These are phyloP conservation scores for Selenicereus undatus DNA, from an alignment of 148 eudicot genomes.

Conservation along the genomic window DNA sequence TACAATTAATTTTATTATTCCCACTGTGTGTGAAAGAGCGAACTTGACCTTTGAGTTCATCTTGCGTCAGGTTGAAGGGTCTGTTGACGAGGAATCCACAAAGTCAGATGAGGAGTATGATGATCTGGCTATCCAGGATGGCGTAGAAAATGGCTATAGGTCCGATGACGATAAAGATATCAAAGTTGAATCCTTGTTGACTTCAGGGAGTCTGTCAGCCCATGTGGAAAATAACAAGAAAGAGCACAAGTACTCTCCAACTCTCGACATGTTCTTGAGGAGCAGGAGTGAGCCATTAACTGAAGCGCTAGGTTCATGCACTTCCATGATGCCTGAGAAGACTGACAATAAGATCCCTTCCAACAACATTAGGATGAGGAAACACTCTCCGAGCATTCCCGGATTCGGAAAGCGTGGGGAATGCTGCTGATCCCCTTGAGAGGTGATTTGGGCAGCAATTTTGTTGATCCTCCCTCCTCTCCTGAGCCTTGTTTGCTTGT, in stretches of 20 bases:
- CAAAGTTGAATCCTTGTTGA: conserved; percentile 16
- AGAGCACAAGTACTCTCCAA: conserved; percentile 30
- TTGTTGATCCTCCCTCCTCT: background rate
- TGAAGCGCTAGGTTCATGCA: conserved; percentile 25
- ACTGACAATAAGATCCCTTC: conserved; percentile 34
- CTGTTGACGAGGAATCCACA: conserved; percentile 87
- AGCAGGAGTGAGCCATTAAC: conserved; percentile 43
- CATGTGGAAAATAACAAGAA: conserved; percentile 20
- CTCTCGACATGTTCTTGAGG: conserved; percentile 47
- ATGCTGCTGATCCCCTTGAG: conserved; percentile 15
- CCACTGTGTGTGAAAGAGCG: too few relatives aligned
- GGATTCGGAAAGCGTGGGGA: conserved; percentile 38
- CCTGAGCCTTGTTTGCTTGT: background rate
- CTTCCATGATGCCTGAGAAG: conserved; percentile 32
- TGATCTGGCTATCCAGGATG: conserved; percentile 81
- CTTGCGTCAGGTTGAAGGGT: conserved; percentile 70
- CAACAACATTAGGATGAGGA: conserved; percentile 45
- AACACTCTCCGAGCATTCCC: conserved; percentile 65
- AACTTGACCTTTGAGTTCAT: background rate
- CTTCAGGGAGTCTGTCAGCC: conserved; percentile 23
- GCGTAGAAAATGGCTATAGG: conserved; percentile 49
- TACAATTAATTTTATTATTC: background rate
- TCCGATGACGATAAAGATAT: conserved; percentile 45
- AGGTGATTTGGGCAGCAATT: background rate
- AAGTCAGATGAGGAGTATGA: conserved; percentile 91